Conservation (phyloP, 345 rosid species). For the Populus nigra region DNA sequence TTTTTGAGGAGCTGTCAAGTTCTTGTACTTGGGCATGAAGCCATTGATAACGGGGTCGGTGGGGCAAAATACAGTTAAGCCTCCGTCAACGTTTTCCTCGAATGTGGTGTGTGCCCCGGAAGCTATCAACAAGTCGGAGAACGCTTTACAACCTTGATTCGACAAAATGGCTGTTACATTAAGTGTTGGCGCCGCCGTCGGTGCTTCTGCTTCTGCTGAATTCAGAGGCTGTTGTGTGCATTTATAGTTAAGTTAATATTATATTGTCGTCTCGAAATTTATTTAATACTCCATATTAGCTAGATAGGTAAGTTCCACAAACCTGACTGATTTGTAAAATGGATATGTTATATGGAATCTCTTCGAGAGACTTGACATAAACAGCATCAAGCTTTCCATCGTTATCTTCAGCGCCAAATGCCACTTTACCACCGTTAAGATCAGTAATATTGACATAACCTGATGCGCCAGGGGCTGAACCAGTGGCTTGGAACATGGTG, state of each 20-base stretch:
- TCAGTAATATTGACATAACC: slow-evolving; percentile 33
- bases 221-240: slow-evolving; percentile 13
- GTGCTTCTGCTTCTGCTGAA: slow-evolving; percentile 34
- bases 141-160: slow-evolving; percentile 28
- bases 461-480: slow-evolving; percentile 25
- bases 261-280: not conserved
- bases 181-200: slow-evolving; percentile 26
- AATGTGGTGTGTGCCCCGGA: slow-evolving; percentile 20
- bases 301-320: not conserved
- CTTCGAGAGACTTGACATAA: slow-evolving; percentile 27
- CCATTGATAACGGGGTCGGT: slow-evolving; percentile 19
- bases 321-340: slow-evolving; percentile 31
- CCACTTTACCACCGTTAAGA: slow-evolving; percentile 28
- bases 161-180: slow-evolving; percentile 26
- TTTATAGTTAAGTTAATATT: not conserved
- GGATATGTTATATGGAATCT: slow-evolving; percentile 33
- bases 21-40: slow-evolving; percentile 34
- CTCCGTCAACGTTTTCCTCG: slow-evolving; percentile 30
- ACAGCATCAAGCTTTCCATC: slow-evolving; percentile 25
- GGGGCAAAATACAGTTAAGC: slow-evolving; percentile 32
- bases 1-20: slow-evolving; percentile 20
- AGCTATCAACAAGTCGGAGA: slow-evolving; percentile 21
- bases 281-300: not conserved
- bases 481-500: slow-evolving; percentile 37
- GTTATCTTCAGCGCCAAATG: slow-evolving; percentile 18